Conservation (phyloP, 305 asterid species). For the Lippia alba region DNA sequence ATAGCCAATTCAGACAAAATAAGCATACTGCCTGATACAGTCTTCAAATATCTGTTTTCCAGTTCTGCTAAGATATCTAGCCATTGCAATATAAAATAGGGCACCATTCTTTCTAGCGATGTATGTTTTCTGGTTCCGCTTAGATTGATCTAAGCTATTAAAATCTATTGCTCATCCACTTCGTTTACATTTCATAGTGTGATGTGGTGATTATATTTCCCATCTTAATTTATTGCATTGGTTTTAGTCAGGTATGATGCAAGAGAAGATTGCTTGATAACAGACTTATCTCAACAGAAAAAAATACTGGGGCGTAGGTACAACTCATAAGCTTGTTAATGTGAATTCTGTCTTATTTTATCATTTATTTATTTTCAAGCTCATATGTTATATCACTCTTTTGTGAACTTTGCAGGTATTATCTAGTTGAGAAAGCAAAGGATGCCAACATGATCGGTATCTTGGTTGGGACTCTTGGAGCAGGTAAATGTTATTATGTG, state of each 20-base stretch:
- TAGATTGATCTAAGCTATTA: constrained; percentile 10
- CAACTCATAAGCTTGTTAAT: constrained; percentile 19
- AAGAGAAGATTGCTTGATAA: constrained; percentile 54
- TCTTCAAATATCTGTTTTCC: too few relatives aligned
- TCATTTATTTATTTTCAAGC: constrained; percentile 21
- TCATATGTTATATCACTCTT: constrained; percentile 7
- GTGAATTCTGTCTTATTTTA: constrained; percentile 10
- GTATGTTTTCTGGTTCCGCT: constrained; percentile 4
- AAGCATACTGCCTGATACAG: too few relatives aligned
- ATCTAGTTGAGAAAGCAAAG: constrained; percentile 91
- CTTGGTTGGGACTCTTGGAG: constrained; percentile 97
- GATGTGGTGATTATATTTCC: not conserved
- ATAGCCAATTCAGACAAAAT: too few relatives aligned
- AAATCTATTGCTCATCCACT: not conserved
- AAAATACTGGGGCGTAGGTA: constrained; percentile 88
- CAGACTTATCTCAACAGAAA: constrained; percentile 71
- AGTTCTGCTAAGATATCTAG: too few relatives aligned
- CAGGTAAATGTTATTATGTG: constrained; percentile 52
- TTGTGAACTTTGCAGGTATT: constrained; percentile 64
- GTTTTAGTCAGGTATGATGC: constrained; percentile 91
- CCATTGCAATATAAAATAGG: not conserved
- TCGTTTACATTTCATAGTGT: constrained; percentile 6
- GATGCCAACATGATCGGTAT: constrained; percentile 93
- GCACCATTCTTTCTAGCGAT: not conserved
- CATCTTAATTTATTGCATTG: constrained; percentile 29